A percentile compares a stretch with the other conserved stretches of the same genome.
Evolutionary conservation across 495 filamentous ascomycete genomes (phyloP).

Genomic region (Jackrogersella minutella): DNA sequence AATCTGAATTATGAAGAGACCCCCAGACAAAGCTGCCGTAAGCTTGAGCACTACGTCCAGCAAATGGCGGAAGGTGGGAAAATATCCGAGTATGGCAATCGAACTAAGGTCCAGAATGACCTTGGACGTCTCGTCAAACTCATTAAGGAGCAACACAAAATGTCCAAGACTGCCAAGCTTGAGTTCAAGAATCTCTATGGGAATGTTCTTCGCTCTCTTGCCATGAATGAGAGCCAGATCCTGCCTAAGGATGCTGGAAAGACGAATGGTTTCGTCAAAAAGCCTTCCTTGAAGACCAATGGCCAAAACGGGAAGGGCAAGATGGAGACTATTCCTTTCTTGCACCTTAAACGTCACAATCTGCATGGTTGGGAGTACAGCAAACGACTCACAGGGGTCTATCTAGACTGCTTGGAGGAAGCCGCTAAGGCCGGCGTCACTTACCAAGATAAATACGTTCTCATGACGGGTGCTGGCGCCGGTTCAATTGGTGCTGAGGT

Average conservation of each 20-base stretch:
- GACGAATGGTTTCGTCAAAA: slow-evolving; percentile 67
- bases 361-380: slow-evolving; percentile 98
- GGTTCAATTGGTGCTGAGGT: slow-evolving; percentile 99
- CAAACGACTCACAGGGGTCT: slow-evolving; percentile 93
- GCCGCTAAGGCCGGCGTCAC: slow-evolving; percentile 86
- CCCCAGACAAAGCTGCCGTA: slow-evolving; percentile 88
- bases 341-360: slow-evolving; percentile 94
- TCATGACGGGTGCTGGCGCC: slow-evolving; percentile 98
- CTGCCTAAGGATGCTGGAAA: slow-evolving; percentile 80
- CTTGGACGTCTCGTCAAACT: slow-evolving; percentile 94
- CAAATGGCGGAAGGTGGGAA: slow-evolving; percentile 99
- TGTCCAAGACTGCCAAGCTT: slow-evolving; percentile 91
- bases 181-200: slow-evolving; percentile 95
- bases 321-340: slow-evolving; percentile 96
- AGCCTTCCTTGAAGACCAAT: slow-evolving; percentile 68
- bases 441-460: slow-evolving; percentile 92
- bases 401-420: slow-evolving; percentile 88
- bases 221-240: slow-evolving; percentile 98
- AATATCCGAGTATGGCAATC: slow-evolving; percentile 97
- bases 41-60: slow-evolving; percentile 97
- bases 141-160: slow-evolving; percentile 94
- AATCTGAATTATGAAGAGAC: slow-evolving; percentile 89
- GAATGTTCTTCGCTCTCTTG: slow-evolving; percentile 88
- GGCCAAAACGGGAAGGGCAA: slow-evolving; percentile 77
- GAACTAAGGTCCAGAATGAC: slow-evolving; percentile 96